A percentile compares a stretch with the other conserved stretches of the same genome.
phyloP scores from a whole-genome alignment of 441 rosid genomes.

The Populus tomentosa region DNA sequence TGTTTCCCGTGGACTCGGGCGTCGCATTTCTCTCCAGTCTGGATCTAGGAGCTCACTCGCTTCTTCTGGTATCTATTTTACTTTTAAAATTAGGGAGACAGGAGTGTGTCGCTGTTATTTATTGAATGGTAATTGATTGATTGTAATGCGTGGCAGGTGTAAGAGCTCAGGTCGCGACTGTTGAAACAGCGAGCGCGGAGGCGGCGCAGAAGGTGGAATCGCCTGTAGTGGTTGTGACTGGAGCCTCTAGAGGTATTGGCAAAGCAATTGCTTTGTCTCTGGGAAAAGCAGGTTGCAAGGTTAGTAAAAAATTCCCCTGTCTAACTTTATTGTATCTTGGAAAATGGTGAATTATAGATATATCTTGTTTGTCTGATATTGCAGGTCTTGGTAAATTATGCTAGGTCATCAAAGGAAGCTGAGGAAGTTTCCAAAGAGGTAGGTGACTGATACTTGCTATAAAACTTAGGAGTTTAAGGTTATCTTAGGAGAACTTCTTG shows the following conservation, averaged over 20 bases:
- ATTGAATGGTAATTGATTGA: not conserved
- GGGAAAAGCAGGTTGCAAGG: slow-evolving; percentile 83
- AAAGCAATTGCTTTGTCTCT: slow-evolving; percentile 64
- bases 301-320: slow-evolving; percentile 14
- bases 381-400: slow-evolving; percentile 79
- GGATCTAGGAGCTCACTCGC: slow-evolving; percentile 35
- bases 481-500: not conserved
- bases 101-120: not conserved
- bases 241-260: slow-evolving; percentile 86
- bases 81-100: not conserved
- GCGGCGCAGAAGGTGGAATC: slow-evolving; percentile 40
- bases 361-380: slow-evolving; percentile 8
- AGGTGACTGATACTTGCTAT: not conserved
- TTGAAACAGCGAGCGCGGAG: slow-evolving; percentile 25
- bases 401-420: slow-evolving; percentile 74
- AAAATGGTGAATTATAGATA: not conserved
- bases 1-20: slow-evolving; percentile 18
- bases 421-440: slow-evolving; percentile 77
- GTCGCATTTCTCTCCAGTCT: slow-evolving; percentile 33
- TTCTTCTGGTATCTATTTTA: slow-evolving; percentile 40
- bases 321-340: not conserved
- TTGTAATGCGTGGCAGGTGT: slow-evolving; percentile 27
- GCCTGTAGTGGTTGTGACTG: slow-evolving; percentile 67
- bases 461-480: not conserved
- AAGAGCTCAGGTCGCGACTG: slow-evolving; percentile 59